Conservation (phyloP, 1,284 basidiomycete species). For the Heliocybe sulcata region DNA sequence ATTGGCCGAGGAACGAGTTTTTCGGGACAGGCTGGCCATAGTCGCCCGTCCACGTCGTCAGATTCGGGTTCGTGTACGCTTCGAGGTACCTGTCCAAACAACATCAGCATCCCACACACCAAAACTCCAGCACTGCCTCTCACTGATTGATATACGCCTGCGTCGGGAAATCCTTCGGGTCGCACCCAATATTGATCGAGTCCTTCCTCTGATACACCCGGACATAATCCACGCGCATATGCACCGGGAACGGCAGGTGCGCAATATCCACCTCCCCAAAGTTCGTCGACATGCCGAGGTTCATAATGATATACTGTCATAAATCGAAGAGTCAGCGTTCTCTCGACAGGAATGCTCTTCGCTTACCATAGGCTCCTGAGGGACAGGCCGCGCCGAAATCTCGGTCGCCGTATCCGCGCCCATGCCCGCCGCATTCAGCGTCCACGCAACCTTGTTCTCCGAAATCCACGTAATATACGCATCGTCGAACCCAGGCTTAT, state of each 20-base stretch:
- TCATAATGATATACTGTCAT: constrained; percentile 61
- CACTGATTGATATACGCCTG: constrained; percentile 64
- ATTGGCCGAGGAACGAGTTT: constrained; percentile 11
- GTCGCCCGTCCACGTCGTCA: constrained; percentile 16
- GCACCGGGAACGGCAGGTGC: constrained; percentile 59
- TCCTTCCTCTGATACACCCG: constrained; percentile 73
- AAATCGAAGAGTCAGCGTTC: neutral
- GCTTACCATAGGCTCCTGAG: constrained; percentile 68
- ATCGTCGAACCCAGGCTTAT: constrained; percentile 25
- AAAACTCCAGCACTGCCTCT: constrained; percentile 14
- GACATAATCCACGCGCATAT: constrained; percentile 77
- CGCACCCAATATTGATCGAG: constrained; percentile 72
- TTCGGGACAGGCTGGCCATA: constrained; percentile 13
- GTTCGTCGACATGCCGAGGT: constrained; percentile 70
- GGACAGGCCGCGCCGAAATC: constrained; percentile 62
- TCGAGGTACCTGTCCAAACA: constrained; percentile 9
- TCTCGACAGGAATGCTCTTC: neutral
- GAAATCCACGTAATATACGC: constrained; percentile 73
- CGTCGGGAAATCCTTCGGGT: constrained; percentile 75
- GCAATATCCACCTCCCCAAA: constrained; percentile 64
- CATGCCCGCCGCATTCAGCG: constrained; percentile 55
- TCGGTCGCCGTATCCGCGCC: constrained; percentile 47
- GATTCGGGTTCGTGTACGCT: constrained; percentile 19
- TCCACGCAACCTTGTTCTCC: constrained; percentile 58
- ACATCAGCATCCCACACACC: neutral